Conservation (phyloP, 1,284 basidiomycete genomes). For the Pyrrhoderma lamaoense region DNA sequence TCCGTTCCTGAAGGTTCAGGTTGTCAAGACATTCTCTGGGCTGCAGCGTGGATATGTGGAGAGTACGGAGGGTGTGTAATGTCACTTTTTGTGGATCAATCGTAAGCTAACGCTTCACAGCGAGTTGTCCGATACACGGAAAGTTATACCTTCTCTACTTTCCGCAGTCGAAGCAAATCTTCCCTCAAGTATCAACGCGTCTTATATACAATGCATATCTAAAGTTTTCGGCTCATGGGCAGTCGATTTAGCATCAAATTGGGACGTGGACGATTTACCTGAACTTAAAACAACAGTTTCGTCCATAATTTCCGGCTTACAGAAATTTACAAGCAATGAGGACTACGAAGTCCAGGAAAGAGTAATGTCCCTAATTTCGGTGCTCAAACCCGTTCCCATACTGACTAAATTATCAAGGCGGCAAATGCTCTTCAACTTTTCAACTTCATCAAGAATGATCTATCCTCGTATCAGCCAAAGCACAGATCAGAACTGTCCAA, state of each 20-base stretch:
- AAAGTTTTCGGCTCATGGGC: conserved; percentile 89
- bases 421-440: conserved; percentile 78
- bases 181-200: conserved; percentile 54
- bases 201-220: conserved; percentile 76
- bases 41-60: conserved; percentile 92
- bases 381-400: not conserved
- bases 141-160: conserved; percentile 62
- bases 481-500: conserved; percentile 28
- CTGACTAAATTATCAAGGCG: conserved; percentile 39
- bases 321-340: conserved; percentile 46
- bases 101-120: conserved; percentile 29
- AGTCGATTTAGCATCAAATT: conserved; percentile 62
- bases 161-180: conserved; percentile 48
- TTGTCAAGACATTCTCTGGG: conserved; percentile 81
- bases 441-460: conserved; percentile 73
- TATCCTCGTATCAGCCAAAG: conserved; percentile 51
- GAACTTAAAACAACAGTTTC: conserved; percentile 58
- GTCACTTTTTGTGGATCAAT: not conserved
- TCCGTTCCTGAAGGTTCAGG: conserved; percentile 52
- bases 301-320: conserved; percentile 48
- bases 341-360: conserved; percentile 91
- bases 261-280: conserved; percentile 63
- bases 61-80: conserved; percentile 76
- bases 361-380: conserved; percentile 35
- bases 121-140: conserved; percentile 63